These are phyloP conservation scores for Yamadazyma phyllophila DNA, from an alignment of 805 yeast genomes.

Conservation along the genomic window DNA sequence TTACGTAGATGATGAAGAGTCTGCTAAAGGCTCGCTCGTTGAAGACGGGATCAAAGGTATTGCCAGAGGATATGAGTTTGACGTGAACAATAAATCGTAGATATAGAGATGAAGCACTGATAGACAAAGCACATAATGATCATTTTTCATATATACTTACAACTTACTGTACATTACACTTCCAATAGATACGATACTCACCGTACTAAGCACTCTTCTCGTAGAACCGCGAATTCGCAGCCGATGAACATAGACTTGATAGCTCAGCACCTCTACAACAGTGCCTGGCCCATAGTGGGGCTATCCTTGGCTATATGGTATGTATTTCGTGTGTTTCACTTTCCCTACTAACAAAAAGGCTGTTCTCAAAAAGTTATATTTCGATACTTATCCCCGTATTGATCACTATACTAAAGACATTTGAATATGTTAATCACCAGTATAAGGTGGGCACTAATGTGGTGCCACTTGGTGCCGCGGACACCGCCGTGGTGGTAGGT, in stretches of 20 bases:
- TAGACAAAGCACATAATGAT: too few relatives aligned
- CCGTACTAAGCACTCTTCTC: neutral
- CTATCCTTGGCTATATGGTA: neutral
- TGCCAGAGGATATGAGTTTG: conserved; percentile 76
- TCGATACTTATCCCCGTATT: neutral
- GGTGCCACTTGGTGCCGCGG: conserved; percentile 6
- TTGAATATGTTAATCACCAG: neutral
- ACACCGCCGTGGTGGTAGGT: conserved; percentile 46
- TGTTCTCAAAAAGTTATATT: neutral
- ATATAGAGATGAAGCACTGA: neutral
- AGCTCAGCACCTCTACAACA: neutral
- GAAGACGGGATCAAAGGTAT: conserved; percentile 86
- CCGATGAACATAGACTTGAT: conserved; percentile 3
- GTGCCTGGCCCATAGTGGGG: neutral
- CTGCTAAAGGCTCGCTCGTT: conserved; percentile 69
- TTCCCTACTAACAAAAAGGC: neutral
- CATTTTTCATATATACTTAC: neutral
- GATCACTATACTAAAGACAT: neutral
- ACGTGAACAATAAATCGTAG: conserved; percentile 12
- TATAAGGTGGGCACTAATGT: neutral
- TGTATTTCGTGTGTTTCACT: neutral
- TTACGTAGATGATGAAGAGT: conserved; percentile 35
- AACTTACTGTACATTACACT: neutral
- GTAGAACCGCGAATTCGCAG: conserved; percentile 4
- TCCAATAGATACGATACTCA: too few relatives aligned